These are phyloP conservation scores for Seminavis robusta DNA, from an alignment of 108 stramenopile species.

Conservation along the genomic window DNA sequence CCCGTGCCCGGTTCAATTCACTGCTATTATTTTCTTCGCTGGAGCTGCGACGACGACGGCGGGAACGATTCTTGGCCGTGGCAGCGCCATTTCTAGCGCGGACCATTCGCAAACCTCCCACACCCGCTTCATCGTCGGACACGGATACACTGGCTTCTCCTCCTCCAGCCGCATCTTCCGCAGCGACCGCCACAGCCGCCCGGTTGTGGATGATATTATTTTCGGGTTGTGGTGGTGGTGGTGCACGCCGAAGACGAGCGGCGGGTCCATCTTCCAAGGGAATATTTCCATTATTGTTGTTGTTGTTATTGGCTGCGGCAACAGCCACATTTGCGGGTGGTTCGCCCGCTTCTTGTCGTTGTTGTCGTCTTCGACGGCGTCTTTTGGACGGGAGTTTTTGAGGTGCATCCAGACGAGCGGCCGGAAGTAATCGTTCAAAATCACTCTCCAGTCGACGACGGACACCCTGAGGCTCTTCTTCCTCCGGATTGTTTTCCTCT, in stretches of 20 bases:
- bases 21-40: neutral
- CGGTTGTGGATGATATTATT: neutral
- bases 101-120: neutral
- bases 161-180: neutral
- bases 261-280: neutral
- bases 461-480: neutral
- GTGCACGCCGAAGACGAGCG: neutral
- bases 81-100: neutral
- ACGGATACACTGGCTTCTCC: slow-evolving; percentile 26
- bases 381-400: too few species aligned
- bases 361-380: neutral
- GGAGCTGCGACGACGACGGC: neutral
- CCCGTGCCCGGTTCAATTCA: neutral
- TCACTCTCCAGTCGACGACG: slow-evolving; percentile 11
- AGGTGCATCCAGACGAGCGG: too few species aligned
- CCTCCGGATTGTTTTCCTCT: neutral
- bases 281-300: slow-evolving; percentile 4
- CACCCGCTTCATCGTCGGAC: slow-evolving; percentile 38
- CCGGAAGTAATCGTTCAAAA: slow-evolving; percentile 3
- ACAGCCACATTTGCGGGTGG: slow-evolving; percentile 4
- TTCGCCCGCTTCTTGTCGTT: slow-evolving; percentile 1
- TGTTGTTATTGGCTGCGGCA: neutral
- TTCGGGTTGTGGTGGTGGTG: neutral
- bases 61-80: neutral
- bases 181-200: neutral